Conservation (phyloP, 225 moss, liverwort and hornwort species). For the Thuidium tamariscinum region DNA sequence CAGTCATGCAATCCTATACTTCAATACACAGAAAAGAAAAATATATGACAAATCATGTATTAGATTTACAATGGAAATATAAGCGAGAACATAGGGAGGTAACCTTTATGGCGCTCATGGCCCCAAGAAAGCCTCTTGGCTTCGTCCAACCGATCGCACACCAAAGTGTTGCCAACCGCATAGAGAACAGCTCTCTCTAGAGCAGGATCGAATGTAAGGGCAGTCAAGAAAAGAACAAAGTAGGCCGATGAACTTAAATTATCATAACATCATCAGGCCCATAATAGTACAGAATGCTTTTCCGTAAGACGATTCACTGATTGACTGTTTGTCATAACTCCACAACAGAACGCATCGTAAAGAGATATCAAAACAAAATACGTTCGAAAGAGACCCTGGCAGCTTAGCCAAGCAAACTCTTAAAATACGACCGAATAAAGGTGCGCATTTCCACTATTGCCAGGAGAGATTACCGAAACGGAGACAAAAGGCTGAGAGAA, state of each 20-base stretch:
- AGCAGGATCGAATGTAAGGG: slow-evolving; percentile 63
- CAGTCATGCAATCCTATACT: not conserved
- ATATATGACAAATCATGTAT: not conserved
- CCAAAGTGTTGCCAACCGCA: slow-evolving; percentile 79
- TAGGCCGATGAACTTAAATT: not conserved
- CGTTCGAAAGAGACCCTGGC: not conserved
- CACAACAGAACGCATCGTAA: not conserved
- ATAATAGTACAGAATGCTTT: not conserved
- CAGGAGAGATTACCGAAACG: not conserved
- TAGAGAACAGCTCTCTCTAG: slow-evolving; percentile 82
- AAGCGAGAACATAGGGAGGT: not conserved
- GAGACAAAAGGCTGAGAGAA: not conserved
- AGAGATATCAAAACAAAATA: not conserved
- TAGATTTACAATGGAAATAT: not conserved
- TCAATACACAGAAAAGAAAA: not conserved
- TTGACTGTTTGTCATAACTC: not conserved
- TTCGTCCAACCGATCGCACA: slow-evolving; percentile 77
- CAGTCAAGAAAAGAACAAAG: slow-evolving; percentile 33
- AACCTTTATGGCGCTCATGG: slow-evolving; percentile 80
- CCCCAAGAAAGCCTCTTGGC: slow-evolving; percentile 83
- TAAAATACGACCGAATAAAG: not conserved
- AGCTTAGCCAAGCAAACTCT: not conserved
- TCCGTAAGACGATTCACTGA: not conserved
- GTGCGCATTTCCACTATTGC: not conserved
- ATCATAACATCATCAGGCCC: not conserved